Base-by-base conservation (phyloP, 495 filamentous ascomycete species). In the Neurospora tetraspora region DNA sequence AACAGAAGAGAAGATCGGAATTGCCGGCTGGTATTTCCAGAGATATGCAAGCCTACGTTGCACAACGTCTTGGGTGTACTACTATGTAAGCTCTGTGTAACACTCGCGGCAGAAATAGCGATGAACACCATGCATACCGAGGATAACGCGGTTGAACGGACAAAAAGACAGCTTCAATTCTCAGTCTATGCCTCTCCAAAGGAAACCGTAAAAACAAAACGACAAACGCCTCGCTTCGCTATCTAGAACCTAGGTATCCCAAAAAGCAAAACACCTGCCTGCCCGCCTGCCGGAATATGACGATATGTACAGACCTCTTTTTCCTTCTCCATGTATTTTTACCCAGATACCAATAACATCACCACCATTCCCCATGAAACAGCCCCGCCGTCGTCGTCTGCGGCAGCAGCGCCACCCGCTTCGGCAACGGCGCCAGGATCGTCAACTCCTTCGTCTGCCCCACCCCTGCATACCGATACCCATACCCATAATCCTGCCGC, bases 381-480 rank as follows among this genome's bases (percentile, higher is more conserved):
- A 65, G 31, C 8, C 53, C 53, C 27, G 53, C 4, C 53, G 53
- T 65, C 3, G 53, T 65, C 31, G 4, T 36, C 1, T 65, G 53
- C 2, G 23, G 23, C 53, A 11, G 20, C 45, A 61, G 31, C 4
- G 53, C 69, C n/a, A 71, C 39, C 39, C 71, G 43, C 59, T 43
- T 39, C 39, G 65, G 40, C 14, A 53, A 70, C 10, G 69, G 59
- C 39, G 59, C 68, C 72, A 65, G 7, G 39, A 75, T 18, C 69
- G 71, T 61, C 12, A 75, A n/a, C 12, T 65, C 53, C 53, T 65
- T 65, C 53, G 43, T 69, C 71, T 43, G 37, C 40, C 43, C n/a
- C 16, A 34, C 71, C 20, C 53, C 34, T 39, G 47, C 47, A 69
- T 31, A 27, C 53, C 45, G 47, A 39, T n/a, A 23, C 20, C 23